These are phyloP conservation scores for Tausonia pullulans DNA, from an alignment of 1,284 basidiomycete species.

Conservation along the genomic window DNA sequence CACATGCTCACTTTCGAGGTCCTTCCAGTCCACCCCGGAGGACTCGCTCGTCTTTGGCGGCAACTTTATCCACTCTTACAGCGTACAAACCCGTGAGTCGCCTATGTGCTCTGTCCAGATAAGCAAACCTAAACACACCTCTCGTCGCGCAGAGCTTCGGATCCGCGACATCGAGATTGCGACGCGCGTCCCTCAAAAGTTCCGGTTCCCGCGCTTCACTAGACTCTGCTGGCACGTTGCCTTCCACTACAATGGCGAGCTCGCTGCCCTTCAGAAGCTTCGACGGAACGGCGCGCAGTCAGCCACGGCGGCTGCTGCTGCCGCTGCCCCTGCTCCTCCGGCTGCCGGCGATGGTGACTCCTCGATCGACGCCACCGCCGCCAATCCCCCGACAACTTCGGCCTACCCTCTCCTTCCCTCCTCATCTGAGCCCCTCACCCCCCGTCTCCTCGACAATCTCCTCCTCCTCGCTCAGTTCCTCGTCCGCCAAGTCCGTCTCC, in stretches of 20 bases:
- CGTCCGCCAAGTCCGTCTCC: conserved; percentile 55
- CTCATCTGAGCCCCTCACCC: conserved; percentile 22
- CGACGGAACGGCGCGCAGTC: conserved; percentile 12
- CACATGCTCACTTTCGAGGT: background rate
- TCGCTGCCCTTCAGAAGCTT: conserved; percentile 51
- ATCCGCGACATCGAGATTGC: conserved; percentile 83
- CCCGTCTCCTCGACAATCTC: conserved; percentile 60
- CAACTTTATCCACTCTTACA: conserved; percentile 85
- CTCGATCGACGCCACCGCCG: background rate
- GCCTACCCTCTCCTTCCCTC: background rate
- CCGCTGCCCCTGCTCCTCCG: no score
- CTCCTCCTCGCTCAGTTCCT: conserved; percentile 61
- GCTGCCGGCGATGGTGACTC: background rate
- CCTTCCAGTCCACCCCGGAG: conserved; percentile 63
- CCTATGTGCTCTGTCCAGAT: conserved; percentile 9
- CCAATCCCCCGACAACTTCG: background rate
- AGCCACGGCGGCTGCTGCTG: background rate
- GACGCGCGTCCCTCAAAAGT: conserved; percentile 88
- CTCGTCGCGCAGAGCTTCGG: conserved; percentile 52
- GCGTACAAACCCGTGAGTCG: conserved; percentile 52
- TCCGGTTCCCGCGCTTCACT: conserved; percentile 74
- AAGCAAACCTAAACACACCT: conserved; percentile 27
- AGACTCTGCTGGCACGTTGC: conserved; percentile 85
- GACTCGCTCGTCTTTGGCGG: conserved; percentile 95
- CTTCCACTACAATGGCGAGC: conserved; percentile 59